Base-by-base conservation (phyloP, 1,284 basidiomycete species). In the Violaceomyces palustris region DNA sequence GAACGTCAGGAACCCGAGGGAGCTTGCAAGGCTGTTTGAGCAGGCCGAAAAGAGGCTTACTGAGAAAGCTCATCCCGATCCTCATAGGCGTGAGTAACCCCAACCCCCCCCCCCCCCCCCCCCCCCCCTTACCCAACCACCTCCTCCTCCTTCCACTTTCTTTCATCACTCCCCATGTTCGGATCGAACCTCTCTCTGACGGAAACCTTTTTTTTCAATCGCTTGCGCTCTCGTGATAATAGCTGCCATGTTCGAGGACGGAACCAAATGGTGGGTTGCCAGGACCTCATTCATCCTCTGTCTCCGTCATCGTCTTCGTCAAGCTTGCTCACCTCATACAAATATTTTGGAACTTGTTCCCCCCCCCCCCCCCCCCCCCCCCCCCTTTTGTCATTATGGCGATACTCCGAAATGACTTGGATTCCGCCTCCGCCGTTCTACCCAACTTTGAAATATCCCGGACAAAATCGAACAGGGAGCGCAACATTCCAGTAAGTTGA, bases 1-100 rank as follows among this genome's bases (percentile, higher is more conserved):
- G 50, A 79, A 93, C 71, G 83, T 94, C 42, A 81, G 82, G 48
- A 88, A 94, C 74, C 91, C 91, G 12, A 81, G 91, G 57, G 85
- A 85, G 23, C 78, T 96, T 42, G 86, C 87, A 11, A 71, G 76
- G n/a, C 81, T 94, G 43, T 76, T 96, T 30, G 82, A 84, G 68
- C 82, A 84, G 68, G 88, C 89, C 6, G 91, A 94, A 76, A 83
- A 82, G 8, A 76, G 81, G 23, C 78, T 94, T 23, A 83, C 82
- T 12, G 75, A 75, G 24, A 80, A 77, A 64, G 78, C 78, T 56
- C 91, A 96, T 74, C 91, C 90, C 10, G 91, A 94, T 75, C 91
- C 91, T 38, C 90, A 91, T 76, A 85, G 86, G 75, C 77, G 91
- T 94, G 75, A 77, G 82, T 79, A 19, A 18, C 9, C 17, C 23